A percentile compares a stretch with the other conserved stretches of the same genome.
phyloP scores from a whole-genome alignment of 805 yeast genomes.

The Yarrowia sp. region DNA sequence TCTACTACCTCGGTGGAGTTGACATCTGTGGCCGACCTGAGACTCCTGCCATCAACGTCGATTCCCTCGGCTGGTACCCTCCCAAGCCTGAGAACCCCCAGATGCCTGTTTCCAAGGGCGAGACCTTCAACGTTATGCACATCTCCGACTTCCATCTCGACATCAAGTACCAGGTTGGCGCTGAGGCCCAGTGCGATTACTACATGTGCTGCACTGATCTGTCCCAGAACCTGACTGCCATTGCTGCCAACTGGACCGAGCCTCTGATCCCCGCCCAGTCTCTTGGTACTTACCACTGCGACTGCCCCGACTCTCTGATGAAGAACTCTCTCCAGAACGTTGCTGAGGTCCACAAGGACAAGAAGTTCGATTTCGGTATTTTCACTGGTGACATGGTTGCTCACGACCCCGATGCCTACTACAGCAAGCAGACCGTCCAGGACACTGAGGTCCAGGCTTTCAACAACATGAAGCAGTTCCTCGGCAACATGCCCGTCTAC shows the following conservation, averaged over 20 bases:
- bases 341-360: conserved; percentile 39
- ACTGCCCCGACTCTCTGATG: conserved; percentile 62
- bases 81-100: conserved; percentile 40
- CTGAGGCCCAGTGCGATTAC: conserved; percentile 45
- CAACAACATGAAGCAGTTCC: conserved; percentile 50
- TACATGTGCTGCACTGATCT: conserved; percentile 59
- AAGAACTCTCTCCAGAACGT: conserved; percentile 55
- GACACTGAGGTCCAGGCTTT: conserved; percentile 52
- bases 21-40: conserved; percentile 47
- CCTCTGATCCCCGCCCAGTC: conserved; percentile 54
- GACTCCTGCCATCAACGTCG: conserved; percentile 50
- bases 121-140: conserved; percentile 60
- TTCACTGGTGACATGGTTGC: conserved; percentile 77
- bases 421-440: conserved; percentile 48
- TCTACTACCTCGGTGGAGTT: conserved; percentile 49
- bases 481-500: conserved; percentile 55
- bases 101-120: conserved; percentile 31
- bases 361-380: conserved; percentile 55
- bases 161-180: conserved; percentile 48
- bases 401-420: conserved; percentile 50
- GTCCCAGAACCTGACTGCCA: conserved; percentile 13
- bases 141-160: conserved; percentile 65
- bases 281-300: conserved; percentile 65
- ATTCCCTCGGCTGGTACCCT: conserved; percentile 44
- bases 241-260: not conserved